Evolutionary conservation across 495 filamentous ascomycete species (phyloP).

Genomic region (Halenospora varia): DNA sequence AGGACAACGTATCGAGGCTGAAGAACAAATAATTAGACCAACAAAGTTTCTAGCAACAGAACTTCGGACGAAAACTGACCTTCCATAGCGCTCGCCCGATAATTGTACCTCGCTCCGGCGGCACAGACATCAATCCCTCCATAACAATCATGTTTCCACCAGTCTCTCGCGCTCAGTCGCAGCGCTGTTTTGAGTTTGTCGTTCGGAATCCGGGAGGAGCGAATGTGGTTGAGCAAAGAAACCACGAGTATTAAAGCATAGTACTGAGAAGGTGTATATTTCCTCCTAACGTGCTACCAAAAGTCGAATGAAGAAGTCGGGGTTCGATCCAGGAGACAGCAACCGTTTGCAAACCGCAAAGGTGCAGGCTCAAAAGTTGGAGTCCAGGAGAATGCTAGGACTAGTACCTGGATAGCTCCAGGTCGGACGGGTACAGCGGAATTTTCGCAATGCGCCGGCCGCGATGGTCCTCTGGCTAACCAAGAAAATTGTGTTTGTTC

Average conservation of each 20-base stretch:
- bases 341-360: background rate
- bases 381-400: no score
- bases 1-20: constrained; percentile 29
- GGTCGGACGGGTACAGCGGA: no score
- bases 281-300: background rate
- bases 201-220: background rate
- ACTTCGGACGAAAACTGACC: constrained; percentile 31
- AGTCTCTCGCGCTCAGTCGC: background rate
- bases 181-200: background rate
- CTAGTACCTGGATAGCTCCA: no score
- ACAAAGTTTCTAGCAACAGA: background rate
- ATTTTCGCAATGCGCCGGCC: background rate
- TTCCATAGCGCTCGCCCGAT: constrained; percentile 54
- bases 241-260: background rate
- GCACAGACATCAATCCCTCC: constrained; percentile 51
- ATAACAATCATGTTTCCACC: constrained; percentile 31
- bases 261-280: background rate
- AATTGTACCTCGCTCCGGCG: constrained; percentile 52
- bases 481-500: background rate
- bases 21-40: background rate
- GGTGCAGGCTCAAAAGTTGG: background rate
- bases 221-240: background rate
- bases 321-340: background rate
- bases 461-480: background rate
- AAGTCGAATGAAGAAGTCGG: background rate